Evolutionary conservation across 192 early-diverging fungal genomes (phyloP).

Genomic region (Helicostylum pulchrum): DNA sequence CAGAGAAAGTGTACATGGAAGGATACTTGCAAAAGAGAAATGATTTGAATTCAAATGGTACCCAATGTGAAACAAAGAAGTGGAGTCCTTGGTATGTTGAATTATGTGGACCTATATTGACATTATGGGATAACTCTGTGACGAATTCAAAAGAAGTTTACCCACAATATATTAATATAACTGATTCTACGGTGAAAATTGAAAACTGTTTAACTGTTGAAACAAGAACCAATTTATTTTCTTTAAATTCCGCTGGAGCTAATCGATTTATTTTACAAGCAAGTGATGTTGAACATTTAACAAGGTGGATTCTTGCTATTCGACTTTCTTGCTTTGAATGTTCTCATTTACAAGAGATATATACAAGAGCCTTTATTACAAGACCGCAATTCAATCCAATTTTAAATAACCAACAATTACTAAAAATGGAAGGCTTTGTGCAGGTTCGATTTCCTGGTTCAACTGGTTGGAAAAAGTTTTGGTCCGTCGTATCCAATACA

Average conservation of each 20-base stretch:
- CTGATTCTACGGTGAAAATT: slow-evolving; percentile 62
- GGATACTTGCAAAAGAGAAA: slow-evolving; percentile 72
- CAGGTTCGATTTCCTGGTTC: slow-evolving; percentile 51
- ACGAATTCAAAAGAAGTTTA: slow-evolving; percentile 41
- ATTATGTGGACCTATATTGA: slow-evolving; percentile 66
- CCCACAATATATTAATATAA: slow-evolving; percentile 73
- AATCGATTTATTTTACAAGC: slow-evolving; percentile 65
- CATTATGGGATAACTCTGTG: slow-evolving; percentile 52
- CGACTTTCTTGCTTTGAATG: slow-evolving; percentile 75
- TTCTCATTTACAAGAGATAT: slow-evolving; percentile 71
- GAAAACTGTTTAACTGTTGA: slow-evolving; percentile 53
- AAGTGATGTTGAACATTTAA: slow-evolving; percentile 45
- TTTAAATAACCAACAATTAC: slow-evolving; percentile 1
- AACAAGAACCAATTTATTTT: slow-evolving; percentile 43
- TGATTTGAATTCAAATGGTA: slow-evolving; percentile 56
- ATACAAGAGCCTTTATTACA: slow-evolving; percentile 55
- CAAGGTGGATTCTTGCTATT: slow-evolving; percentile 61
- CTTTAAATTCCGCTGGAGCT: slow-evolving; percentile 68
- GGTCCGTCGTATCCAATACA: slow-evolving; percentile 42
- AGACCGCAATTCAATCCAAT: slow-evolving; percentile 34
- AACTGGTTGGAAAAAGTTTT: slow-evolving; percentile 43
- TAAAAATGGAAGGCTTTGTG: slow-evolving; percentile 50
- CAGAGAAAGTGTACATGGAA: slow-evolving; percentile 63
- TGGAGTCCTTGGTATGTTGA: slow-evolving; percentile 79
- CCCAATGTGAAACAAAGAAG: slow-evolving; percentile 44